Base-by-base conservation (phyloP, 2,329 filamentous ascomycete genomes). In the Trichoderma koningiopsis region DNA sequence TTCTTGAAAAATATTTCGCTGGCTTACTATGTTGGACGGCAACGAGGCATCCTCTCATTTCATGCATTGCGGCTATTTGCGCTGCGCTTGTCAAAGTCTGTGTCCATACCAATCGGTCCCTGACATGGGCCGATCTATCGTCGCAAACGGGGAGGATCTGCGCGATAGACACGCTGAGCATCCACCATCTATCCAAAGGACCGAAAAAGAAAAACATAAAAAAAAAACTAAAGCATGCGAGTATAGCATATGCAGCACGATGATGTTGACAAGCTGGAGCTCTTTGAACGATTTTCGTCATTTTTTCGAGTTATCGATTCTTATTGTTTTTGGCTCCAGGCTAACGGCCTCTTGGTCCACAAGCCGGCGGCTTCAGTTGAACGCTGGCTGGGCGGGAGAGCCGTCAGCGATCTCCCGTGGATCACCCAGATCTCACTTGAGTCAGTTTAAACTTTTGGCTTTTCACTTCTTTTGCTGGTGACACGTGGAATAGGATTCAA, bases 341-440 rank as follows among this genome's bases (percentile, higher is more conserved):
- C 62, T 37, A 57, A 43, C 43, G 19, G 35, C 55, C 8, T 37
- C 62, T 56, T 64, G 56, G 62, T 31, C 29, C 53, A 24, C 62
- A 24, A 24, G 47, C 49, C 61, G 49, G 61, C 14, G 29, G 61
- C 60, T 19, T 53, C 60, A 63, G n/a, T 52, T 49, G n/a, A 58
- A 66, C 35, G 63, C 40, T 66, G 55, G 63, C 53, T 31, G 29
- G 22, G 63, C 63, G 63, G 63, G 63, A 66, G 63, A 40, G 62
- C 52, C 62, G 62, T 40, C 29, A 43, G 47, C 55, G 53, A 66
- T 66, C 63, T 58, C 63, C 63, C 63, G 55, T 31, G 58, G 63
- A 66, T 59, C 63, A 35, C 52, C 61, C 47, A 33, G 61, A 64
- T 56, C 61, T 33, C 27, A 22, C 49, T 64, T 24, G 61, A 64